Evolutionary conservation across 2,329 filamentous ascomycete species (phyloP).

Genomic region (Volutella citrinella): DNA sequence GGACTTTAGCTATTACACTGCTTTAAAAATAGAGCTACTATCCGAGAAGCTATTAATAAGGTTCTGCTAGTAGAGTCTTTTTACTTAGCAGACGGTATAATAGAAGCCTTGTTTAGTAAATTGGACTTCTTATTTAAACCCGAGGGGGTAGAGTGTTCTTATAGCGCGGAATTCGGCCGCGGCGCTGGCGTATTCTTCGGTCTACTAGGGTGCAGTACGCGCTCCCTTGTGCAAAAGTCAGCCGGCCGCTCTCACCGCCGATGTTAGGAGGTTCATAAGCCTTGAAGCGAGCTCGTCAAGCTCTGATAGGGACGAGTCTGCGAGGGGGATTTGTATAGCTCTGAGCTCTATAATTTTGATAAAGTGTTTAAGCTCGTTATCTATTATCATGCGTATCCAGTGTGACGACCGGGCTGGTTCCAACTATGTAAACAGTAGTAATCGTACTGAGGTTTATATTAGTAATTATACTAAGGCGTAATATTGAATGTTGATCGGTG

Average conservation of each 20-base stretch:
- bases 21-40: conserved; percentile 10
- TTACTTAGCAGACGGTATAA: conserved; percentile 7
- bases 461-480: too few relatives aligned
- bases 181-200: conserved; percentile 11
- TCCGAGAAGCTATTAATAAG: conserved; percentile 11
- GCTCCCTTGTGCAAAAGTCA: conserved; percentile 6
- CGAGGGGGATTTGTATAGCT: conserved; percentile 2
- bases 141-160: conserved; percentile 9
- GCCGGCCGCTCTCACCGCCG: conserved; percentile 7
- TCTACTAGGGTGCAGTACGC: conserved; percentile 13
- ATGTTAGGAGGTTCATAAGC: conserved; percentile 7
- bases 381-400: conserved; percentile 14
- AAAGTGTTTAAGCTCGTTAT: conserved; percentile 12
- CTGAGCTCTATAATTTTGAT: conserved; percentile 11
- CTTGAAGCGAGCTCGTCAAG: conserved; percentile 8
- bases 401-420: too few relatives aligned
- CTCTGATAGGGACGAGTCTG: conserved; percentile 5
- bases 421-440: too few relatives aligned
- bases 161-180: conserved; percentile 11
- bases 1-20: conserved; percentile 8
- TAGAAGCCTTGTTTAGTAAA: conserved; percentile 10
- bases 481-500: too few relatives aligned
- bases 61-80: conserved; percentile 12
- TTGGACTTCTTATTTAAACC: conserved; percentile 11
- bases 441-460: too few relatives aligned